Conservation (phyloP, 2,329 filamentous ascomycete species). For the Claviceps sp. region DNA sequence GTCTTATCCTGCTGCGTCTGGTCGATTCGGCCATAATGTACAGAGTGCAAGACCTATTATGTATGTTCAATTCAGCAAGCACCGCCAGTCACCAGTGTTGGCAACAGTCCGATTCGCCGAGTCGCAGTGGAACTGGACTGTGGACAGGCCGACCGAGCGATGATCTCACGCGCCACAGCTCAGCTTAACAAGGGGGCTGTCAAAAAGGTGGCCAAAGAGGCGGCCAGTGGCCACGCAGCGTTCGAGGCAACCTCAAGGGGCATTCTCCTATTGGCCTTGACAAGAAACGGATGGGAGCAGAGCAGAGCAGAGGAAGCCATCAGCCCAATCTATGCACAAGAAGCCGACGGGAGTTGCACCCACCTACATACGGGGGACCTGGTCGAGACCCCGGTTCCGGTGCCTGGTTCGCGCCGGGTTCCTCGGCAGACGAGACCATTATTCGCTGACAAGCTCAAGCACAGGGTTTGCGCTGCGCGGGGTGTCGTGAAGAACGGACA, state of each 20-base stretch:
- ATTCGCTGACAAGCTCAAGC: not conserved
- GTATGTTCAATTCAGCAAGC: not conserved
- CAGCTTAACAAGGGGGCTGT: not conserved
- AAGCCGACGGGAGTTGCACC: constrained; percentile 5
- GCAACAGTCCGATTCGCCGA: not conserved
- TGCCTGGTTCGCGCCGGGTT: not conserved
- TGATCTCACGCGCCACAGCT: not conserved
- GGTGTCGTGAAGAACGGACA: not conserved
- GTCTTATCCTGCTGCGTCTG: not conserved
- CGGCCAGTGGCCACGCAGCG: constrained; percentile 1
- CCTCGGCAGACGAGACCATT: not conserved
- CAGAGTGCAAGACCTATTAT: not conserved
- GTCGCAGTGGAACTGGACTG: not conserved
- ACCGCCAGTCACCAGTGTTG: not conserved
- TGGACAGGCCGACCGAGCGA: constrained; percentile 1
- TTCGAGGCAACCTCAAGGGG: not conserved
- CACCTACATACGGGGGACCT: not conserved
- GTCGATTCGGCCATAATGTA: not conserved
- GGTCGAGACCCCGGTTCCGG: not conserved
- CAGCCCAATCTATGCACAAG: not conserved
- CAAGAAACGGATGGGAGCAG: constrained; percentile 1
- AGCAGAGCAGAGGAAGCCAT: not conserved
- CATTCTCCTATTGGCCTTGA: constrained; percentile 4
- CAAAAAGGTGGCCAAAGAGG: constrained; percentile 1
- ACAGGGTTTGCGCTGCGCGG: not conserved